A percentile compares a stretch with the other conserved stretches of the same genome.
Evolutionary conservation across 331 rosid genomes (phyloP).

Genomic region (Erythrophleum ivorense): DNA sequence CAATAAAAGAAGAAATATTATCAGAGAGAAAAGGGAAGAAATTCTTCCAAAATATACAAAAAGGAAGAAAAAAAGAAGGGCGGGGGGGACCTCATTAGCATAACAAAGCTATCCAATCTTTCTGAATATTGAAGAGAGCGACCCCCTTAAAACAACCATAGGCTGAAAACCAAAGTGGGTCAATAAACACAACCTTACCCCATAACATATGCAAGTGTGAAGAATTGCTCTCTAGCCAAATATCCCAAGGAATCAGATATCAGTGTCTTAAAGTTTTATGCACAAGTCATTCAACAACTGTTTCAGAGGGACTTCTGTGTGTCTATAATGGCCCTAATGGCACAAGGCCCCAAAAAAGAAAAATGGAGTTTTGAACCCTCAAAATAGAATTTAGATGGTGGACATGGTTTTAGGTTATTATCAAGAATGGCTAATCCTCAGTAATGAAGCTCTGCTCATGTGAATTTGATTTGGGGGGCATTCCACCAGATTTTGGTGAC

Average conservation of each 20-base stretch:
- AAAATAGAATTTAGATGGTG: not conserved
- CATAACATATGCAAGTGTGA: not conserved
- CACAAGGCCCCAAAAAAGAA: not conserved
- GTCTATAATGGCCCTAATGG: not conserved
- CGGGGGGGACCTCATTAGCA: too few species aligned
- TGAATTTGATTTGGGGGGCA: slow-evolving; percentile 21
- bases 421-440: slow-evolving; percentile 22
- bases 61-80: too few species aligned
- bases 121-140: too few species aligned
- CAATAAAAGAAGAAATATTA: slow-evolving; percentile 7
- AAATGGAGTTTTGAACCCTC: too few species aligned
- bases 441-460: not conserved
- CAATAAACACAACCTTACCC: too few species aligned
- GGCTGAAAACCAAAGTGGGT: too few species aligned
- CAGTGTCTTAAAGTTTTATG: too few species aligned
- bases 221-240: not conserved
- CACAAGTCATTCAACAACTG: too few species aligned
- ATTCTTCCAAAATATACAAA: not conserved
- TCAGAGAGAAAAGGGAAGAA: not conserved
- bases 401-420: slow-evolving; percentile 8
- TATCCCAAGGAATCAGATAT: not conserved
- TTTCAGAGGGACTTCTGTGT: too few species aligned
- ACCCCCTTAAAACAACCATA: too few species aligned
- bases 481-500: slow-evolving; percentile 27
- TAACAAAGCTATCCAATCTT: too few species aligned